Conservation (phyloP, 495 filamentous ascomycete genomes). For the Cercophora newfieldiana region DNA sequence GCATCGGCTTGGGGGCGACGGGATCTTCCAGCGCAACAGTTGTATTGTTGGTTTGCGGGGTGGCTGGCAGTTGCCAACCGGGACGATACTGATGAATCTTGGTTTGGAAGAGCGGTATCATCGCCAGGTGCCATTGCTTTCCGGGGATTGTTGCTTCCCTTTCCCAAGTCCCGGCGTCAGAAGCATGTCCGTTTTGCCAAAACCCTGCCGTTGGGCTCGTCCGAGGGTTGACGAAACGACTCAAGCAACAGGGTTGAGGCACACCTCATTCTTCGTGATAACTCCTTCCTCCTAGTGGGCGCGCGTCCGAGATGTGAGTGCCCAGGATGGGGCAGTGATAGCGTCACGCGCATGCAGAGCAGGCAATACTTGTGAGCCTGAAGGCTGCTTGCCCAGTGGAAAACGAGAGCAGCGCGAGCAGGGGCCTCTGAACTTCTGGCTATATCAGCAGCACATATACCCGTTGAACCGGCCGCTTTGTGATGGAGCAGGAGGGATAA, state of each 20-base stretch:
- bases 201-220: neutral
- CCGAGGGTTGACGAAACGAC: neutral
- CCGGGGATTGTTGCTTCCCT: constrained; percentile 8
- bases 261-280: neutral
- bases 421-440: constrained; percentile 32
- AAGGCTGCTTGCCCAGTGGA: constrained; percentile 7
- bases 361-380: constrained; percentile 13
- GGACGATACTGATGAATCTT: constrained; percentile 20
- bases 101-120: constrained; percentile 20
- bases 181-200: neutral
- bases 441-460: constrained; percentile 50
- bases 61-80: constrained; percentile 23
- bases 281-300: neutral
- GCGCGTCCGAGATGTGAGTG: neutral
- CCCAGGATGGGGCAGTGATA: constrained; percentile 10
- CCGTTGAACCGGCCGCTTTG: constrained; percentile 39
- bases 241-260: neutral
- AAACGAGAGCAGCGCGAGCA: constrained; percentile 23
- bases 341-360: constrained; percentile 18
- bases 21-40: constrained; percentile 20
- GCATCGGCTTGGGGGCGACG: constrained; percentile 13
- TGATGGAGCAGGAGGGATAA: constrained; percentile 35
- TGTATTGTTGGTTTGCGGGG: constrained; percentile 15
- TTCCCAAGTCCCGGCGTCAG: neutral
- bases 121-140: constrained; percentile 24